A percentile compares a stretch with the other conserved stretches of the same genome.
Conservation (phyloP, 2,329 filamentous ascomycete genomes). For the Aspergillus floridensis region DNA sequence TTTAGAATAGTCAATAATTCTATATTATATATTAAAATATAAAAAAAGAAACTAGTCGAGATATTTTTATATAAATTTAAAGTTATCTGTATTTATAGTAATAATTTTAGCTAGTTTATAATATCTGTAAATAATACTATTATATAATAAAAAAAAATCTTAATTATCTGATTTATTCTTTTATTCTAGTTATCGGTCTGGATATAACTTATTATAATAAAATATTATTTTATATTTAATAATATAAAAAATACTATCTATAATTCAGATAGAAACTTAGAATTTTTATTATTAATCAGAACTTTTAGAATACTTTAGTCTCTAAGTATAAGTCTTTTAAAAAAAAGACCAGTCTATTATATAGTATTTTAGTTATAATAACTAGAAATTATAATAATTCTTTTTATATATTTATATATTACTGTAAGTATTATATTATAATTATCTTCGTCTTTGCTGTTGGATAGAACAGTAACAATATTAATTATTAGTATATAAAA, state of each 20-base stretch:
- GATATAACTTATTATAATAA: background rate
- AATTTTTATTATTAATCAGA: background rate
- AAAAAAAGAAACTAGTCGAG: background rate
- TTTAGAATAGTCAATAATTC: background rate
- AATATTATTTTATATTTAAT: background rate
- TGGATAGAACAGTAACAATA: too few species aligned
- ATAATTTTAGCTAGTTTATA: background rate
- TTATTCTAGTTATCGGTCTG: background rate
- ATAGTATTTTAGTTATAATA: too few species aligned
- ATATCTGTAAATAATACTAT: background rate
- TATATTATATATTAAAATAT: background rate
- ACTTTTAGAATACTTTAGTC: background rate
- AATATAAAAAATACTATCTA: slow-evolving; percentile 11
- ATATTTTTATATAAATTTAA: background rate
- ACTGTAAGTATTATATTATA: too few species aligned
- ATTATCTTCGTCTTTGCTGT: too few species aligned
- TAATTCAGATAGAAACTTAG: slow-evolving; percentile 6
- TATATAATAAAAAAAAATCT: background rate
- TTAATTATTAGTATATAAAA: too few species aligned
- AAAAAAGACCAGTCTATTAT: too few species aligned
- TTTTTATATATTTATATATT: too few species aligned
- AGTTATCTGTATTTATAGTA: background rate
- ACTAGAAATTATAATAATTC: too few species aligned
- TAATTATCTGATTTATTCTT: background rate
- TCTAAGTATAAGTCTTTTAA: background rate